Evolutionary conservation across 768 basidiomycete genomes (phyloP), one percentile per base, ranked within the genome.

Genomic region (Suillus sp.): DNA sequence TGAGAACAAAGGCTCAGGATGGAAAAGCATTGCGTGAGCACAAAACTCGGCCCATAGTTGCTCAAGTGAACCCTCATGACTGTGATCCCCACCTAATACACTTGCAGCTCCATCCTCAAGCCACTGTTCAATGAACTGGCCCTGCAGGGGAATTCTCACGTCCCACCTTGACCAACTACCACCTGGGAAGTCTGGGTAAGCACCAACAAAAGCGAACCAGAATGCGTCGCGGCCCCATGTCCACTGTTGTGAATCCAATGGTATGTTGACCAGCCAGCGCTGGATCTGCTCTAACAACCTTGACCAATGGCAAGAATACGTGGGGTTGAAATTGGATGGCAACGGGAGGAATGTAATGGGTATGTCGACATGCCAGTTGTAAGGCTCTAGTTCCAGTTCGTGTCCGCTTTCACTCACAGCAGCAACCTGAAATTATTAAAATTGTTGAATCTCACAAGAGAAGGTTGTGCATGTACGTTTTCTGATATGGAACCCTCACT

Each of bases 161-260:
- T 66, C 62, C 65, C 62, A 66, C 22, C 1, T 16, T 0, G 20
- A 6, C 65, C 65, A 66, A 32, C 18, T 37, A 2, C 60, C 62
- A 10, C 6, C 9, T 10, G 65, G 62, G 18, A 66, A 64, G 2
- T 16, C 30, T 6, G 65, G 65, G 30, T 54, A 38, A 11, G 65
- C 56, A 20, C 16, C 62, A n/a, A 66, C 43, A 37, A 61, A 66
- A 1, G 55, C 62, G 1, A 64, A 14, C 65, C 65, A 66, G 27
- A 60, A 62, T 25, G 56, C 32, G 32, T 61, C 48, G 3, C 60
- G 45, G 16, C 60, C 60, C 60, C 60, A 61, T 4, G 18, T 35
- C 62, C 62, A 63, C 32, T 63, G 34, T 45, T 63, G 62, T n/a
- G 57, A 63, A 7, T 42, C 34, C 9, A 0, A 11, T 2, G 43